phyloP scores from a whole-genome alignment of 2,329 filamentous ascomycete genomes.

The Clarireedia sp. region DNA sequence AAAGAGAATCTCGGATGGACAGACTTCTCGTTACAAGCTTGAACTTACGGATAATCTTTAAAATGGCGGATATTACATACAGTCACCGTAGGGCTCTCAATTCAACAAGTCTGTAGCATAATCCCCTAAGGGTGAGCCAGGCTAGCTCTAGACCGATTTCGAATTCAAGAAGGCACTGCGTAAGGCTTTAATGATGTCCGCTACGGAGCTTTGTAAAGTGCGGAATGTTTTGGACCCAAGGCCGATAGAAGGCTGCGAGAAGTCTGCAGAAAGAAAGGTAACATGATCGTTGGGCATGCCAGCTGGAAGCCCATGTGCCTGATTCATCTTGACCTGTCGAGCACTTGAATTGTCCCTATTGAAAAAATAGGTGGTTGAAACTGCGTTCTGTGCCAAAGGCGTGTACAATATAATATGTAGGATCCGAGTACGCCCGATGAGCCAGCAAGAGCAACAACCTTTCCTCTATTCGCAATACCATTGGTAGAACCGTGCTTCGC shows the following conservation, averaged over 20 bases:
- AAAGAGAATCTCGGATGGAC: no score
- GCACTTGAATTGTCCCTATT: conserved; percentile 31
- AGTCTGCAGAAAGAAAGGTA: conserved; percentile 42
- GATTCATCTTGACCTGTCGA: conserved; percentile 12
- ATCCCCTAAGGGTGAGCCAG: no score
- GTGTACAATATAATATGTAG: conserved; percentile 34
- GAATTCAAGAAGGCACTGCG: no score
- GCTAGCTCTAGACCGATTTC: no score
- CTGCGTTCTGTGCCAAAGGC: conserved; percentile 24
- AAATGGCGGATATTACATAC: no score
- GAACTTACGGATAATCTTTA: no score
- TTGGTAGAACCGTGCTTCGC: not conserved
- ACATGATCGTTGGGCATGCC: conserved; percentile 27
- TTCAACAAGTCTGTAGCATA: no score
- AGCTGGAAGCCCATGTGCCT: not conserved
- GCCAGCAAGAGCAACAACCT: conserved; percentile 34
- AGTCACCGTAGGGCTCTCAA: no score
- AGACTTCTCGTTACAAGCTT: no score
- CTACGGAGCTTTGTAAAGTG: conserved; percentile 12
- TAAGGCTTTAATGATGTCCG: conserved; percentile 9
- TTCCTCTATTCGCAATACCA: not conserved
- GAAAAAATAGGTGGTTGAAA: conserved; percentile 39
- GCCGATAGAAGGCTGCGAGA: conserved; percentile 40
- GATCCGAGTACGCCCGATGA: conserved; percentile 42
- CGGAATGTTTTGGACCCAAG: conserved; percentile 26